Base-by-base conservation (phyloP, 164 flowering plant genomes). In the Nymphaea thermarum region DNA sequence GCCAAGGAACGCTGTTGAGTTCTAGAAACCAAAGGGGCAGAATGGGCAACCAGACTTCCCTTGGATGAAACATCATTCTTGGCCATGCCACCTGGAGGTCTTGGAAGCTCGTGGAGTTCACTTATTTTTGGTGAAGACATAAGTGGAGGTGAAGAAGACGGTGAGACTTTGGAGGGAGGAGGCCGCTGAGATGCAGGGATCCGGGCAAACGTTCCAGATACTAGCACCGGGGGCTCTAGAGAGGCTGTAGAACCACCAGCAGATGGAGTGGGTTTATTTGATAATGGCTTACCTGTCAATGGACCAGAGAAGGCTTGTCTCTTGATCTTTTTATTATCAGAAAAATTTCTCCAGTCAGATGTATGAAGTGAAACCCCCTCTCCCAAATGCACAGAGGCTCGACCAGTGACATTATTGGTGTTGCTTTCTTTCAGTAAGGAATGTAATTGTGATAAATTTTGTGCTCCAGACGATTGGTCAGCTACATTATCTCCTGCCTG, bases 81-180 rank as follows among this genome's bases (percentile, higher is more conserved):
- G 17, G 66, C 62, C 17, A 66, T 67, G 67, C 65, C 68, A 43
- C 62, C 67, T 36, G 98, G 98, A 0, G 98, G 98, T 70, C 92
- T 79, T 4, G 98, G 98, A 73, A 93, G 98, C 78, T 93, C 97
- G 70, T 93, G 98, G 72, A 91, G 97, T 72, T 93, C 97, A 75
- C 84, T 89, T 72, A 93, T 91, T 76, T 81, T 90, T 14, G 94
- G 96, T 41, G 96, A 78, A 36, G 90, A 84, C 41, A 69, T 63
- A 66, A 78, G 78, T 66, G 83, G 80, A 41, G 93, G 91, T 5
- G 93, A 86, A 55, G 79, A 74, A 75, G 65, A 73, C 45, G 87
- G 86, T 55, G 96, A 89, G 10, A 77, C 73, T 79, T 75, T 85
- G 18, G 92, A 91, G 64, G 90, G 74, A 36, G 81, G 70, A 43